These are phyloP conservation scores for Coniferiporia sulphurascens DNA, from an alignment of 1,284 basidiomycete species.

Conservation along the genomic window DNA sequence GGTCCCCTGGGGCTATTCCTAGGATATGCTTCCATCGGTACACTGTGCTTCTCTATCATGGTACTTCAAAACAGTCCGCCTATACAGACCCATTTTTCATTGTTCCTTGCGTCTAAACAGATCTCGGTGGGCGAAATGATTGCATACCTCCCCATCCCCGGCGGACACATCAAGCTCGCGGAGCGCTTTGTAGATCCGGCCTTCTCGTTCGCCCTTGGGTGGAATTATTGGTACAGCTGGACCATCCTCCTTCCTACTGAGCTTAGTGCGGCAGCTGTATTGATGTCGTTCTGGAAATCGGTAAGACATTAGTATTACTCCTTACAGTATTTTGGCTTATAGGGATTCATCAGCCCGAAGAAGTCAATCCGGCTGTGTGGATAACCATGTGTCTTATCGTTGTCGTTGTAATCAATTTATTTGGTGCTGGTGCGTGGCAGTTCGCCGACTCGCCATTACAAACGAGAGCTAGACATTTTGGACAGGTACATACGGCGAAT, in stretches of 20 bases:
- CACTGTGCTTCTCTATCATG: conserved; percentile 61
- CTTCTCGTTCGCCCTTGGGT: conserved; percentile 78
- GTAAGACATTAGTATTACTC: conserved; percentile 3
- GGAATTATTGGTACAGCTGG: conserved; percentile 83
- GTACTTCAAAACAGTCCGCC: conserved; percentile 24
- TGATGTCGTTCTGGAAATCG: conserved; percentile 67
- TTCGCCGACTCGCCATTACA: not conserved
- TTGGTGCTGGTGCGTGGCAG: conserved; percentile 54
- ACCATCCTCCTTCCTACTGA: conserved; percentile 71
- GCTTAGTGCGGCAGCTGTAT: conserved; percentile 68
- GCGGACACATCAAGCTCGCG: conserved; percentile 77
- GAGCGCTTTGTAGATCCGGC: conserved; percentile 78
- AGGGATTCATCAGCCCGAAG: conserved; percentile 21
- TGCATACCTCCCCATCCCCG: conserved; percentile 61
- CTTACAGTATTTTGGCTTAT: not conserved
- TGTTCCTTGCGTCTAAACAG: conserved; percentile 25
- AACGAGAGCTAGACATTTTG: not conserved
- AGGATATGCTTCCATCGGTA: conserved; percentile 57
- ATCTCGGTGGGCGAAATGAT: conserved; percentile 58
- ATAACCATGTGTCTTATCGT: conserved; percentile 70
- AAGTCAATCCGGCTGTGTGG: conserved; percentile 68
- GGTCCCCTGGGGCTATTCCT: conserved; percentile 61
- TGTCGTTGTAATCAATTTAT: conserved; percentile 70
- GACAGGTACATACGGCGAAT: conserved; percentile 61
- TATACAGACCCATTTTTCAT: not conserved